These are phyloP conservation scores for Eucommia ulmoides DNA, from an alignment of 257 asterid species.

Conservation along the genomic window DNA sequence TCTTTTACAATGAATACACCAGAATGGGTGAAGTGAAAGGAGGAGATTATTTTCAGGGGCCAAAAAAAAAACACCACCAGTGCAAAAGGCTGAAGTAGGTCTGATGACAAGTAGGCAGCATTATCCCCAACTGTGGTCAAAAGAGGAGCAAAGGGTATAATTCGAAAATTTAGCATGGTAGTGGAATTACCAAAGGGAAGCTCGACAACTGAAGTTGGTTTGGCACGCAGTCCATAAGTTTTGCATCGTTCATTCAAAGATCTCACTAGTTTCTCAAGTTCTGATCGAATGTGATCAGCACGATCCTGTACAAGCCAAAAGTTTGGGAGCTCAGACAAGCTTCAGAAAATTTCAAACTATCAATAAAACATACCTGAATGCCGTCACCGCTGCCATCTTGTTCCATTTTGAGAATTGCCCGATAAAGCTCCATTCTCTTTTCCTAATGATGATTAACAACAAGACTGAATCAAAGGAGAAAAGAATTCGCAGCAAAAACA, in stretches of 20 bases:
- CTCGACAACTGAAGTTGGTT: constrained; percentile 36
- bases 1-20: neutral
- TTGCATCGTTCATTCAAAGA: constrained; percentile 85
- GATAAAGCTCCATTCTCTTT: constrained; percentile 86
- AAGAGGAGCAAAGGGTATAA: neutral
- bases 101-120: too few relatives aligned
- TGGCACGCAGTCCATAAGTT: constrained; percentile 86
- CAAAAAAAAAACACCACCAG: neutral
- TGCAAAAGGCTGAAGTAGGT: too few relatives aligned
- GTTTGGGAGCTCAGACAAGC: constrained; percentile 11
- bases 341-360: constrained; percentile 11
- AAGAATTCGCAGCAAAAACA: neutral
- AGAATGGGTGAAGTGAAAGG: neutral
- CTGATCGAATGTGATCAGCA: constrained; percentile 54
- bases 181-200: constrained; percentile 14
- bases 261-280: constrained; percentile 77
- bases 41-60: neutral
- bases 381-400: constrained; percentile 57
- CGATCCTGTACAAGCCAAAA: constrained; percentile 46
- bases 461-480: too few relatives aligned
- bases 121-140: too few relatives aligned
- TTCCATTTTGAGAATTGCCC: constrained; percentile 71
- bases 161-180: neutral
- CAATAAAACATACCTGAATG: constrained; percentile 43
- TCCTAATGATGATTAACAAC: too few relatives aligned